Evolutionary conservation across 1,284 basidiomycete species (phyloP).

Genomic region (Cryptococcus sp.): DNA sequence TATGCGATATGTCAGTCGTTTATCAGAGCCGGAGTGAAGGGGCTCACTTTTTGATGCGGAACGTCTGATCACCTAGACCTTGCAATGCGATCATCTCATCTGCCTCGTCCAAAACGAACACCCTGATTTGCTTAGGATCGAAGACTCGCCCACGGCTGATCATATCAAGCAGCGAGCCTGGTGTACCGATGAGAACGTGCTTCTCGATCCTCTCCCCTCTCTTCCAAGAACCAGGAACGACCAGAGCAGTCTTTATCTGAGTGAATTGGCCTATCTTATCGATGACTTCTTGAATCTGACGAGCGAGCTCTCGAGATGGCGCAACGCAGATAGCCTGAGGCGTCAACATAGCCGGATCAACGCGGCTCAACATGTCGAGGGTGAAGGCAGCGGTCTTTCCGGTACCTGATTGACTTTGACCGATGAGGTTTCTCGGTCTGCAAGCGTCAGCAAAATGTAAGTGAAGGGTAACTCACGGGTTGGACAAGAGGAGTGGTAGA

Average conservation of each 20-base stretch:
- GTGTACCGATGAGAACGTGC: conserved; percentile 94
- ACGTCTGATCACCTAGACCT: conserved; percentile 93
- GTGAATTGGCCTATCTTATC: conserved; percentile 95
- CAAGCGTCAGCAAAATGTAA: background rate
- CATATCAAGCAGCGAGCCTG: conserved; percentile 91
- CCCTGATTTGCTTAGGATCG: conserved; percentile 78
- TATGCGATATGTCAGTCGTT: conserved; percentile 5
- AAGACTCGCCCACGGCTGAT: conserved; percentile 56
- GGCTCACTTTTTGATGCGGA: conserved; percentile 88
- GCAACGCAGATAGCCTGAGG: conserved; percentile 94
- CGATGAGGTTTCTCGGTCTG: conserved; percentile 97
- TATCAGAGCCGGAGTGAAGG: background rate
- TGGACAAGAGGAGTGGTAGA: conserved; percentile 82
- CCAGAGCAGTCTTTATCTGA: conserved; percentile 86
- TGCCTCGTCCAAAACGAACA: conserved; percentile 97
- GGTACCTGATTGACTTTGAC: conserved; percentile 98
- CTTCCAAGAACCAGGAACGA: conserved; percentile 76
- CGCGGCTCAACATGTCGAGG: conserved; percentile 92
- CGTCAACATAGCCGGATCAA: conserved; percentile 79
- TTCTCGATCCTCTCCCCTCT: conserved; percentile 64
- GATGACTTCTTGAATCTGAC: conserved; percentile 96
- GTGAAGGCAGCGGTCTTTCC: conserved; percentile 99
- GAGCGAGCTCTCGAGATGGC: conserved; percentile 92
- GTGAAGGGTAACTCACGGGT: conserved; percentile 68
- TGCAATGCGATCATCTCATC: conserved; percentile 99